A percentile compares a stretch with the other conserved stretches of the same genome.
phyloP scores from a whole-genome alignment of 2,329 filamentous ascomycete genomes.

The Sclerotinia spermophila region DNA sequence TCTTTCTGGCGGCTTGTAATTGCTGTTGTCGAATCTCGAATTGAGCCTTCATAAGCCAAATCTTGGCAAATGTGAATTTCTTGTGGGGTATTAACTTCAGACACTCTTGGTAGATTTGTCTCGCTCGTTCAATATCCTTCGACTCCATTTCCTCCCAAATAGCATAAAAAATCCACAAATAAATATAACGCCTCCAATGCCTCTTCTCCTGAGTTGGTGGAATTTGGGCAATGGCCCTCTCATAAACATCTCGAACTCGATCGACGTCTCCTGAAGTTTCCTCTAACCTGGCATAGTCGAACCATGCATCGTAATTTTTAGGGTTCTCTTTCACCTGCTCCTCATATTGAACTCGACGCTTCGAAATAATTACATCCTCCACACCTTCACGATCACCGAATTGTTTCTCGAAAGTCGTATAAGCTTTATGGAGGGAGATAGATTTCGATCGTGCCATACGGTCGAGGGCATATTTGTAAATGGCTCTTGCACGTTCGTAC shows the following conservation, averaged over 20 bases:
- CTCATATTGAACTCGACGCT: conserved; percentile 89
- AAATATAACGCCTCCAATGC: conserved; percentile 96
- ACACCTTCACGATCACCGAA: conserved; percentile 91
- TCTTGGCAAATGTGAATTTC: conserved; percentile 94
- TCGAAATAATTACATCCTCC: conserved; percentile 92
- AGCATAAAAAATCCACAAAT: conserved; percentile 96
- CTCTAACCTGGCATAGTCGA: conserved; percentile 89
- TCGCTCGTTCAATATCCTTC: conserved; percentile 71
- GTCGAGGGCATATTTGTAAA: conserved; percentile 95
- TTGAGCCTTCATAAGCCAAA: conserved; percentile 91
- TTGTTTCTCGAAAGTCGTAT: conserved; percentile 97
- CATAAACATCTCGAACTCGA: conserved; percentile 86
- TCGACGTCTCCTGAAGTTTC: conserved; percentile 80
- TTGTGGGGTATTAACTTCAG: conserved; percentile 88
- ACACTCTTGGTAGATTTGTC: conserved; percentile 88
- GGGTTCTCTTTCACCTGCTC: conserved; percentile 90
- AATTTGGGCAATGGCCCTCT: conserved; percentile 90
- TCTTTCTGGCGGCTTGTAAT: conserved; percentile 76
- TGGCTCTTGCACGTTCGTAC: conserved; percentile 86
- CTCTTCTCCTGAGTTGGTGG: conserved; percentile 95
- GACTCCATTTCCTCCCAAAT: conserved; percentile 89
- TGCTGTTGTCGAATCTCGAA: conserved; percentile 89
- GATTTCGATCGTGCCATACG: conserved; percentile 85
- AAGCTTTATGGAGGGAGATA: conserved; percentile 81
- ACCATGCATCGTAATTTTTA: conserved; percentile 96